Conservation (phyloP, 352 stramenopile species). For the Phytophthora fragariae region DNA sequence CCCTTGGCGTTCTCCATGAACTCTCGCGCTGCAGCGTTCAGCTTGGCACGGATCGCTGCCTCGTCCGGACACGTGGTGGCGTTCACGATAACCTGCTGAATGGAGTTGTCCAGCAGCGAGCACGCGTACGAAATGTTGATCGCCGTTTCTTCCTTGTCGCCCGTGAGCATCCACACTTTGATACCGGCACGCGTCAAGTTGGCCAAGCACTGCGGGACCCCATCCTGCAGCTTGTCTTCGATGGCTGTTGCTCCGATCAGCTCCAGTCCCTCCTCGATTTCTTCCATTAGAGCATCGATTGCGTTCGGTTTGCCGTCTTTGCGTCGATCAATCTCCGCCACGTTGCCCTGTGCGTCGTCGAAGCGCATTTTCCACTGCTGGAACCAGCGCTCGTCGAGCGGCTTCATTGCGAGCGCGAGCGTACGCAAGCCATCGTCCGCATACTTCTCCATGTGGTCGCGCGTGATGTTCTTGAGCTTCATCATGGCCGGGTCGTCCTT, state of each 20-base stretch:
- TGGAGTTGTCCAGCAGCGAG: constrained; percentile 85
- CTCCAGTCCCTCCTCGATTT: constrained; percentile 84
- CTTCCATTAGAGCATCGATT: constrained; percentile 81
- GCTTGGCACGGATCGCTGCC: constrained; percentile 67
- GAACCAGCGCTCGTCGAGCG: constrained; percentile 75
- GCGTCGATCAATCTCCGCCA: constrained; percentile 78
- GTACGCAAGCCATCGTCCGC: constrained; percentile 88
- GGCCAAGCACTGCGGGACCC: constrained; percentile 87
- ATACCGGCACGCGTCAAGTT: constrained; percentile 88
- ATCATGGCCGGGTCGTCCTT: constrained; percentile 58
- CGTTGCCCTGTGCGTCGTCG: constrained; percentile 71
- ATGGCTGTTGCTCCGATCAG: constrained; percentile 92
- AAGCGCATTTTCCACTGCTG: constrained; percentile 77
- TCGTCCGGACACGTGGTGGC: constrained; percentile 70
- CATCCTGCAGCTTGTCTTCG: constrained; percentile 93
- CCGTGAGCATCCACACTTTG: constrained; percentile 97
- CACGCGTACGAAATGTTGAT: constrained; percentile 96
- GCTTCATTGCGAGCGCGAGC: constrained; percentile 79
- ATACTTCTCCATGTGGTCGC: constrained; percentile 86
- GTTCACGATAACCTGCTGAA: constrained; percentile 83
- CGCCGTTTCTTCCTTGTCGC: constrained; percentile 95
- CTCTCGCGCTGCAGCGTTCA: constrained; percentile 55
- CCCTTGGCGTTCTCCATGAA: constrained; percentile 55
- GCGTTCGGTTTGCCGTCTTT: constrained; percentile 83
- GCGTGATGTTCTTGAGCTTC: constrained; percentile 63